phyloP scores from a whole-genome alignment of 2,329 filamentous ascomycete genomes.

The Botrytis tulipae region DNA sequence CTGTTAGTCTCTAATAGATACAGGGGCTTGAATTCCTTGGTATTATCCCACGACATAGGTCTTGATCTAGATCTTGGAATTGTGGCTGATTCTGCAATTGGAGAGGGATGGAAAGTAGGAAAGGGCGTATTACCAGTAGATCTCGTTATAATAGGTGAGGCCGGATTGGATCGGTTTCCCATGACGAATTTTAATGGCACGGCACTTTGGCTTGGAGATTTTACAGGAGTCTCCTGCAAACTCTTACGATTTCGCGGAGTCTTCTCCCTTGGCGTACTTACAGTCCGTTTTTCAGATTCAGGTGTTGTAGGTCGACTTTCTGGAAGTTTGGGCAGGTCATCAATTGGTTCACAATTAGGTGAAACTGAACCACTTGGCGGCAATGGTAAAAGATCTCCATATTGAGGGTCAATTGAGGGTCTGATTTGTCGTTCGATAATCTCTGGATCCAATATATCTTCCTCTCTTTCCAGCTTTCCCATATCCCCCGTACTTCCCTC shows the following conservation, averaged over 20 bases:
- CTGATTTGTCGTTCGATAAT: slow-evolving; percentile 58
- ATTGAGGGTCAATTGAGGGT: slow-evolving; percentile 64
- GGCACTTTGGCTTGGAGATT: slow-evolving; percentile 49
- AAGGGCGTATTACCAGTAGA: slow-evolving; percentile 42
- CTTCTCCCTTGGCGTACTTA: slow-evolving; percentile 27
- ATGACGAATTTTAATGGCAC: slow-evolving; percentile 56
- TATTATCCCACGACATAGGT: slow-evolving; percentile 60
- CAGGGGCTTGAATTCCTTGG: slow-evolving; percentile 73
- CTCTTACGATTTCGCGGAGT: slow-evolving; percentile 29
- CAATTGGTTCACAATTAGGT: slow-evolving; percentile 41
- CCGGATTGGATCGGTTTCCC: slow-evolving; percentile 42
- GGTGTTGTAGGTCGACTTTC: slow-evolving; percentile 52
- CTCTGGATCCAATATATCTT: slow-evolving; percentile 53
- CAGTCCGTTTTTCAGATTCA: slow-evolving; percentile 32
- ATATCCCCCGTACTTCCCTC: slow-evolving; percentile 20
- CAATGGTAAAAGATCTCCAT: slow-evolving; percentile 62
- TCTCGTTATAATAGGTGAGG: slow-evolving; percentile 45
- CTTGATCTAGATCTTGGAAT: slow-evolving; percentile 45
- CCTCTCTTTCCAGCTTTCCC: slow-evolving; percentile 21
- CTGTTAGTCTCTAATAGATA: slow-evolving; percentile 67
- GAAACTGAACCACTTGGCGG: slow-evolving; percentile 59
- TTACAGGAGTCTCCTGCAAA: slow-evolving; percentile 35
- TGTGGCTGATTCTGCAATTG: slow-evolving; percentile 34
- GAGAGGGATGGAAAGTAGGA: slow-evolving; percentile 38
- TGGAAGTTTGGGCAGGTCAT: slow-evolving; percentile 54